Conservation (phyloP, 2,329 filamentous ascomycete genomes). For the Cordyceps fumosorosea region DNA sequence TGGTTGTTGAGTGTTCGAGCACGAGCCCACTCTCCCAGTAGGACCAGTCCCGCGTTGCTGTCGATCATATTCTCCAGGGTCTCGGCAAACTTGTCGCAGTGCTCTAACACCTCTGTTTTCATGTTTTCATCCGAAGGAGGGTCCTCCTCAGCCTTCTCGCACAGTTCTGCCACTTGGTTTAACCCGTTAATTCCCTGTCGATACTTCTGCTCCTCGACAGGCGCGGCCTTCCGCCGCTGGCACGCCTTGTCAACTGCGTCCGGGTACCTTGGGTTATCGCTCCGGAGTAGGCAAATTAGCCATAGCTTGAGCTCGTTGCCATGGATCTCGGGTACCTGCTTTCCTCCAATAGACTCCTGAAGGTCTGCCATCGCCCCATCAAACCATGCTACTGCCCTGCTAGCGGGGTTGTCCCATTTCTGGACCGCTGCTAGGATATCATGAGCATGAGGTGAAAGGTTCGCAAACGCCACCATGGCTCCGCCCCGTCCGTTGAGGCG, state of each 20-base stretch:
- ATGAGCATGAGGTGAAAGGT: neutral
- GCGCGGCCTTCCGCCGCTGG: neutral
- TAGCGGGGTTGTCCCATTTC: neutral
- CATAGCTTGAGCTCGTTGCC: constrained; percentile 1
- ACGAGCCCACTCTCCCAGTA: neutral
- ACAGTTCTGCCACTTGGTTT: neutral
- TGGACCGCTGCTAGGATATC: neutral
- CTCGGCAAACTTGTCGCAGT: neutral
- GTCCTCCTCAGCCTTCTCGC: neutral
- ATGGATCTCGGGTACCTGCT: neutral
- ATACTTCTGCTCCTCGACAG: neutral
- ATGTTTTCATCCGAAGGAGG: neutral
- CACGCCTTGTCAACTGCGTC: neutral
- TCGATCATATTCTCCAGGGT: neutral
- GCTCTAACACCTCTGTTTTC: neutral
- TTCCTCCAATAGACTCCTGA: neutral
- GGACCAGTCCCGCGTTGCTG: neutral
- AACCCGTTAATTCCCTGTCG: neutral
- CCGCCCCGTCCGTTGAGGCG: neutral
- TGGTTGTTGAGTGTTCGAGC: neutral
- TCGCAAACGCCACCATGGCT: neutral
- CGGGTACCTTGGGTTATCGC: neutral
- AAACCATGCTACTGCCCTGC: neutral
- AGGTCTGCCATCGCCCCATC: neutral
- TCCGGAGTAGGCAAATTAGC: neutral